Evolutionary conservation across 2,329 filamentous ascomycete genomes (phyloP).

Genomic region (Malbranchea cinnamomea): DNA sequence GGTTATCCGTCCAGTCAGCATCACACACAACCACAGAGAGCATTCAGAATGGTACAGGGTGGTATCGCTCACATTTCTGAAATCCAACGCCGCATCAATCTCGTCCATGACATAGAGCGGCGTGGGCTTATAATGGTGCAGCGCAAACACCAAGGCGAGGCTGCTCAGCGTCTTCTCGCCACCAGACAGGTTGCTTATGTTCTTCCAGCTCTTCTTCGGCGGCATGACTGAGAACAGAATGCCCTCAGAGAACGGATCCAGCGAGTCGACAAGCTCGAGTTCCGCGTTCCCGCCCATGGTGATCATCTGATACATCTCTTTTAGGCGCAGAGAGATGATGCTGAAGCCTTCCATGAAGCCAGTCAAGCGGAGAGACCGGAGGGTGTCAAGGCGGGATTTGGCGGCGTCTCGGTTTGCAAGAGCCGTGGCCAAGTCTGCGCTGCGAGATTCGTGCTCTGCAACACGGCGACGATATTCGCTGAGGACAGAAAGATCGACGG

Average conservation of each 20-base stretch:
- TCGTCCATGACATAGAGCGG: constrained; percentile 99
- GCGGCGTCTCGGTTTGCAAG: constrained; percentile 66
- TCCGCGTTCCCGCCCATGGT: constrained; percentile 99
- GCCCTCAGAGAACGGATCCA: constrained; percentile 93
- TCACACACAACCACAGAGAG: background rate
- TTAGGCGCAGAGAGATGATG: constrained; percentile 81
- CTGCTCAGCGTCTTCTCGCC: constrained; percentile 94
- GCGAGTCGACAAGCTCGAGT: constrained; percentile 85
- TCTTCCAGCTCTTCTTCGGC: constrained; percentile 99
- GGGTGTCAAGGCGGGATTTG: constrained; percentile 84
- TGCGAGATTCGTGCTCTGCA: constrained; percentile 65
- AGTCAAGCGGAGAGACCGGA: constrained; percentile 76
- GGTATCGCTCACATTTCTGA: constrained; percentile 86
- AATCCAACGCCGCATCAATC: constrained; percentile 95
- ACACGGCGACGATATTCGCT: constrained; percentile 76
- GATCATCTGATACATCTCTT: constrained; percentile 99
- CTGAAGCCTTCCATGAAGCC: constrained; percentile 98
- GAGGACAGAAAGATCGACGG: constrained; percentile 77
- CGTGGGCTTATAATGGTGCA: constrained; percentile 96
- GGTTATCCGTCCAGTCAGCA: constrained; percentile 9
- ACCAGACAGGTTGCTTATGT: constrained; percentile 88
- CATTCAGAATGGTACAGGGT: no score
- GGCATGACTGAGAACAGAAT: constrained; percentile 98
- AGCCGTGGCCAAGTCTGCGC: constrained; percentile 68
- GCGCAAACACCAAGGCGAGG: constrained; percentile 87